Base-by-base conservation (phyloP, 2,329 filamentous ascomycete species). In the Monilinia vaccinii-corymbosi region DNA sequence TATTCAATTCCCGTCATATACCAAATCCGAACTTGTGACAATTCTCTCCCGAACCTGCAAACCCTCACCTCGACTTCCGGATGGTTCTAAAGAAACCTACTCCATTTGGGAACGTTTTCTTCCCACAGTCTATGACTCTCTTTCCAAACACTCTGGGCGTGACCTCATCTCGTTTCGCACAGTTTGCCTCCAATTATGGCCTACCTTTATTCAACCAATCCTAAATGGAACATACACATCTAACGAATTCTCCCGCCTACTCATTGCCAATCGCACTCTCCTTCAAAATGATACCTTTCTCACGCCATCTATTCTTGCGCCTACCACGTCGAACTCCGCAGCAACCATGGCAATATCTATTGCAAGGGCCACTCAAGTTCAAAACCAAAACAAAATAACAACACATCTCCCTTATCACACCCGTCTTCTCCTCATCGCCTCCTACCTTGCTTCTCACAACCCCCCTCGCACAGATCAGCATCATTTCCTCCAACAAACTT, bases 361-460 rank as follows among this genome's bases (percentile, higher is more conserved):
- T 32, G 13, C 21, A 53, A 53, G n/a, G 48, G 61, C 9, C 49
- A 47, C 25, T 61, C 60, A 60, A 46, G 63, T n/a, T 38, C 36
- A 23, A 56, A 61, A 55, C 23, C 58, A 62, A 45, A 60, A 61
- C 50, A 80, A 81, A 63, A 77, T 86, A 4, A 77, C 80, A 1
- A 71, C 76, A 28, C 76, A 71, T 44, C 78, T 94, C 7, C 89
- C 89, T 0, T 86, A 85, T 58, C 88, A 86, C 53, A 86, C 89
- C 2, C 86, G 88, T 45, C 81, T 89, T 57, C 79, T 93, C 32
- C 81, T 94, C 13, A 79, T 91, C 31, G 84, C 89, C 40, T 86
- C 89, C 4, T 94, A 94, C 73, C 82, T 94, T 3, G 87, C 89
- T 56, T 91, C 88, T 1, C 89, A 90, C 78, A 94, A 92, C 71